Percentiles rank a stretch among this genome's conserved stretches.
These are phyloP conservation scores for Phaffomyces thermotolerans DNA, from an alignment of 805 yeast species.

Conservation along the genomic window DNA sequence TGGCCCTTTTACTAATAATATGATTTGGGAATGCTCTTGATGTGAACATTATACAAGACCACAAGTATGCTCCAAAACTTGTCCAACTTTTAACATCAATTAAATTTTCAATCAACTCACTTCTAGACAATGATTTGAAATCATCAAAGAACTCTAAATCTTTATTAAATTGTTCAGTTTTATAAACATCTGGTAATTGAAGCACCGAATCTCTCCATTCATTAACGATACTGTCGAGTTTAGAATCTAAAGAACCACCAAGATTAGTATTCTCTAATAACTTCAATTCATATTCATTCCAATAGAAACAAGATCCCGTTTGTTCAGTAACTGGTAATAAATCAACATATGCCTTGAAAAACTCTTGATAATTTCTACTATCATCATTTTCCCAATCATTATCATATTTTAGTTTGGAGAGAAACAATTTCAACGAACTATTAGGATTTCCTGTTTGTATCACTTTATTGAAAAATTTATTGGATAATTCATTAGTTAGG, in stretches of 20 bases:
- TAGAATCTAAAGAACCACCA: conserved; percentile 45
- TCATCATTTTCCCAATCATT: conserved; percentile 11
- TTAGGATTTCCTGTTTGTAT: conserved; percentile 22
- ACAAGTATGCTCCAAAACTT: conserved; percentile 58
- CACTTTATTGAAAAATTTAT: conserved; percentile 17
- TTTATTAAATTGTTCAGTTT: conserved; percentile 1
- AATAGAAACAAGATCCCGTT: conserved; percentile 52
- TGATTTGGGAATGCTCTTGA: conserved; percentile 77
- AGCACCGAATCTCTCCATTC: conserved; percentile 46
- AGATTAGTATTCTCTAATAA: conserved; percentile 59
- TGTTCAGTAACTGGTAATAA: conserved; percentile 37
- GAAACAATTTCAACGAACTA: conserved; percentile 29
- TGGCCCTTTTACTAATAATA: conserved; percentile 29
- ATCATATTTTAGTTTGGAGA: conserved; percentile 36
- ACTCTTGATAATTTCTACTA: conserved; percentile 18
- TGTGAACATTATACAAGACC: conserved; percentile 67
- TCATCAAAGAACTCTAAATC: conserved; percentile 16
- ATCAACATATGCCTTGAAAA: conserved; percentile 39
- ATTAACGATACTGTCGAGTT: conserved; percentile 39
- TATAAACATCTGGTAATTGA: conserved; percentile 8
- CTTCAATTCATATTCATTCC: conserved; percentile 47
- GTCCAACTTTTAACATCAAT: conserved; percentile 40
- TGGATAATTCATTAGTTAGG: conserved; percentile 21
- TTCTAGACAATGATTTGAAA: conserved; percentile 10
- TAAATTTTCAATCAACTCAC: conserved; percentile 15